Percentiles rank a stretch among this genome's conserved stretches.
Conservation (phyloP, 352 stramenopile species). For the Pythium graminicola region DNA sequence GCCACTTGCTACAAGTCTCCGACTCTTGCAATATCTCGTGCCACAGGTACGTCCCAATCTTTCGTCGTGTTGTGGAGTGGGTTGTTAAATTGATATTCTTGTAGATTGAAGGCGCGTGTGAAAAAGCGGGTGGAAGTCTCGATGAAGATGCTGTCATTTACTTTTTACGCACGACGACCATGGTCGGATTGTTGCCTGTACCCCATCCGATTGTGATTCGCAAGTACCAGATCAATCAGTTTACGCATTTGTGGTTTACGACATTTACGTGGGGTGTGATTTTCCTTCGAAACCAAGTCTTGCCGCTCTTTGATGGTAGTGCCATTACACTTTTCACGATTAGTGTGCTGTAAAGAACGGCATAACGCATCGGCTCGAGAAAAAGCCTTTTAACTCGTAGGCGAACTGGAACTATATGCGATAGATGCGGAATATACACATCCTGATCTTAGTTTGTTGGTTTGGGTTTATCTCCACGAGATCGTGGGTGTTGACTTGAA, state of each 20-base stretch:
- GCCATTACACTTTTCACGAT: slow-evolving; percentile 96
- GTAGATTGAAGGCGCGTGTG: slow-evolving; percentile 61
- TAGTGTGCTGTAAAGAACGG: slow-evolving; percentile 78
- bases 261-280: slow-evolving; percentile 99
- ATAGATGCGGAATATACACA: slow-evolving; percentile 17
- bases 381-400: too few species aligned
- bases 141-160: slow-evolving; percentile 96
- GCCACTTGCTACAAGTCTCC: slow-evolving; percentile 92
- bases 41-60: slow-evolving; percentile 58
- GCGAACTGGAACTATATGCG: not conserved
- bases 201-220: slow-evolving; percentile 98
- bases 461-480: slow-evolving; percentile 3
- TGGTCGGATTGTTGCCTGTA: slow-evolving; percentile 97
- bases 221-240: slow-evolving; percentile 99
- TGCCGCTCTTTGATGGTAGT: slow-evolving; percentile 95
- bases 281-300: slow-evolving; percentile 95
- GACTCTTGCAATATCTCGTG: slow-evolving; percentile 92
- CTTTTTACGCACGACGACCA: slow-evolving; percentile 95
- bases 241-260: slow-evolving; percentile 98
- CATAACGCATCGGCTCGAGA: too few species aligned
- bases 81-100: not conserved
- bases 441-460: slow-evolving; percentile 5
- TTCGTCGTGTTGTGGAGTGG: not conserved
- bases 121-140: slow-evolving; percentile 78
- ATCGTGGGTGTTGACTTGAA: slow-evolving; percentile 4